These are phyloP conservation scores for Xenoacremonium recifei DNA, from an alignment of 2,329 filamentous ascomycete species.

Conservation along the genomic window DNA sequence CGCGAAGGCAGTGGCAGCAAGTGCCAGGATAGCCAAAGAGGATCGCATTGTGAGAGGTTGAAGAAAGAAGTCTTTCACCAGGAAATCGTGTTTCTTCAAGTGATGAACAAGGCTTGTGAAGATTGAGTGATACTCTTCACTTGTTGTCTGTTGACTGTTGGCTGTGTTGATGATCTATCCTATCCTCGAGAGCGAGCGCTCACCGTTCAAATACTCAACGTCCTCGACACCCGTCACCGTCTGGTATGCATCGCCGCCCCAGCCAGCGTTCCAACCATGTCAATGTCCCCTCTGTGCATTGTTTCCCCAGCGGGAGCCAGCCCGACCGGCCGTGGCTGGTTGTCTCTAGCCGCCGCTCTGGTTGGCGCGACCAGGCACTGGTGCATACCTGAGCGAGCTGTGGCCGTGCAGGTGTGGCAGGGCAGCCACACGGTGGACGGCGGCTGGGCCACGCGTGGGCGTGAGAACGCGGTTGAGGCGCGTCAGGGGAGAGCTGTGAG, in stretches of 20 bases:
- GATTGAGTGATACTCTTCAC: constrained; percentile 3
- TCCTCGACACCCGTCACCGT: not conserved
- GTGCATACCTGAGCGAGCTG: not conserved
- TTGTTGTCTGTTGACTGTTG: too few relatives aligned
- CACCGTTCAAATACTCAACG: constrained; percentile 17
- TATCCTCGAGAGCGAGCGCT: constrained; percentile 1
- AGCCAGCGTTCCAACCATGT: not conserved
- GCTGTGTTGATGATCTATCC: too few relatives aligned
- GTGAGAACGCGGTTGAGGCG: too few relatives aligned
- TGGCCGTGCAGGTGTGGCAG: not conserved
- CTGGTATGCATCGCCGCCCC: constrained; percentile 14
- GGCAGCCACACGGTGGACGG: too few relatives aligned
- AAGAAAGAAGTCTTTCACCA: not conserved
- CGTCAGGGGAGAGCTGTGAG: too few relatives aligned
- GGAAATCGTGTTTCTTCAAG: not conserved
- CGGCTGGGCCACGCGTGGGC: too few relatives aligned
- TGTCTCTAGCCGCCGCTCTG: not conserved
- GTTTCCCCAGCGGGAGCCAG: not conserved
- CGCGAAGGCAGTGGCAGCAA: constrained; percentile 44
- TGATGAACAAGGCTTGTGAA: not conserved
- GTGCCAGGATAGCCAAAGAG: constrained; percentile 21
- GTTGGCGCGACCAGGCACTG: not conserved
- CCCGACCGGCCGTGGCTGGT: not conserved
- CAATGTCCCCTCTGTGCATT: not conserved
- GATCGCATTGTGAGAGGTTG: constrained; percentile 12